Base-by-base conservation (phyloP, 2,329 filamentous ascomycete genomes). In the Cercospora zeae-maydis region DNA sequence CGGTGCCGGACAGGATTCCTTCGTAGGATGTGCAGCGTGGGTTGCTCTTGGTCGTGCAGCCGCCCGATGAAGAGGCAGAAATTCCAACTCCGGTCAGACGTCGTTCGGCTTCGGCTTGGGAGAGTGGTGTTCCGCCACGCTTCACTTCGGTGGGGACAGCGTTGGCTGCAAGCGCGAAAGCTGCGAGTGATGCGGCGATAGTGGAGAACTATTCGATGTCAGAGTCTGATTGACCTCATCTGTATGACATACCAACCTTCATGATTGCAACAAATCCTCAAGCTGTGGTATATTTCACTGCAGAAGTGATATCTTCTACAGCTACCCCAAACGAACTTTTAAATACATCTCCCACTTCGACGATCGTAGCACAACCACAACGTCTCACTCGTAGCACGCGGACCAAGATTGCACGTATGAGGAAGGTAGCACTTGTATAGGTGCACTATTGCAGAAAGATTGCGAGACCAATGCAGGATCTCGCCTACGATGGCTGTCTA, bases 11-110 rank as follows among this genome's bases (percentile, higher is more conserved):
- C 27, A 60, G 45, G 39, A 63, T 39, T 19, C 57, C 62, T 3
- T 52, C 30, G 42, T 60, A 57, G 19, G 62, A 63, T 13, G 62
- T 61, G 52, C 58, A 63, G n/a, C 31, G 19, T 3, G 45, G 33
- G 33, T 60, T 63, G 24, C 47, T 51, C 31, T 49, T 51, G 30
- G 14, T 56, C 36, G 62, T 63, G 52, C 62, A 63, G 24, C 62
- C 53, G 33, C 62, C 58, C 6, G 62, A 57, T 24, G 62, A 63
- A 49, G 33, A 24, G 10, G 57, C 31, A 30, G 37, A 33, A 19
- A 63, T 60, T 34, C 62, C 62, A 14, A 42, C 58, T 33, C 14
- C 33, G 5, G 16, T 33, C 0, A 53, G 31, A 21, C 37, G n/a
- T 19, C 39, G 30, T 2, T 27, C 37, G 24, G 62, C 58, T 58